Evolutionary conservation across 1,284 basidiomycete genomes (phyloP).

Genomic region (Mycena sp.): DNA sequence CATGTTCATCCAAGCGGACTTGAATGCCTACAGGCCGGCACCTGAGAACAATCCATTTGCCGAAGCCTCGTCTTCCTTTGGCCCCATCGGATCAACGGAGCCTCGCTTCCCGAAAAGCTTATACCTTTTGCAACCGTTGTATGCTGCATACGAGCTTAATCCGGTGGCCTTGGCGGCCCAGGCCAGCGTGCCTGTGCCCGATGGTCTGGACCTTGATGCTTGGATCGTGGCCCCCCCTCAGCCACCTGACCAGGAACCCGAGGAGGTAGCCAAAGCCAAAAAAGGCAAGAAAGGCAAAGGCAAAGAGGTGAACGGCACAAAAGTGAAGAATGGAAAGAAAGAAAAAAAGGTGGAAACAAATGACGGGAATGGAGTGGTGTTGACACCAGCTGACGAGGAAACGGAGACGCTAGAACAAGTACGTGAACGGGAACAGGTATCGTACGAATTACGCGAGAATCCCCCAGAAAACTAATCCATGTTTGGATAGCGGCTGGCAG

Average conservation of each 20-base stretch:
- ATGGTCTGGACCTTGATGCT: conserved; percentile 85
- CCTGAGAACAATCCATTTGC: conserved; percentile 46
- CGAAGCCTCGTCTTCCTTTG: conserved; percentile 49
- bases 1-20: conserved; percentile 82
- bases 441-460: no score
- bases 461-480: no score
- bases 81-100: conserved; percentile 46
- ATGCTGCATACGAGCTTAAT: conserved; percentile 84
- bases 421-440: conserved; percentile 66
- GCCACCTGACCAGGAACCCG: conserved; percentile 47
- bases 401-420: conserved; percentile 66
- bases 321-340: conserved; percentile 46
- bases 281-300: conserved; percentile 62
- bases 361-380: conserved; percentile 40
- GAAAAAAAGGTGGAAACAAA: conserved; percentile 37
- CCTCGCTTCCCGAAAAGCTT: conserved; percentile 87
- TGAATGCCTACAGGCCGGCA: conserved; percentile 66
- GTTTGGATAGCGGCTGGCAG: conserved; percentile 76
- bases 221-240: conserved; percentile 81
- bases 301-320: conserved; percentile 44
- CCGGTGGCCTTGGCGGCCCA: conserved; percentile 87
- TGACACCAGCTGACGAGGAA: conserved; percentile 48
- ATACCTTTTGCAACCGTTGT: conserved; percentile 87
- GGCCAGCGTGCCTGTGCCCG: conserved; percentile 81
- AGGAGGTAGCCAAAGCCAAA: conserved; percentile 54